Evolutionary conservation across 2,329 filamentous ascomycete genomes (phyloP).

Genomic region (Penicillium sp.): DNA sequence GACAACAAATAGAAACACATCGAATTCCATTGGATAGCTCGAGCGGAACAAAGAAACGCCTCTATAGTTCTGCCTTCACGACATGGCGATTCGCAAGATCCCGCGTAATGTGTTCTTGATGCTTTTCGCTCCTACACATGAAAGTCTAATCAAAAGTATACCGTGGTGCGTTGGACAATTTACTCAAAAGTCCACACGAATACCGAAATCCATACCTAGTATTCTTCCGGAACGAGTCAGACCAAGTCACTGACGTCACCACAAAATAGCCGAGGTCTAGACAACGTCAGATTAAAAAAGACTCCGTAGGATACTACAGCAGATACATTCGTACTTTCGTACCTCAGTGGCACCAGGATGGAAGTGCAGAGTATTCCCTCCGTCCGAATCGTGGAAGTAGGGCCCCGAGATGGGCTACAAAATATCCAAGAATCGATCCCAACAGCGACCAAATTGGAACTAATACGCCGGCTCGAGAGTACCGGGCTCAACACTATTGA

Average conservation of each 20-base stretch:
- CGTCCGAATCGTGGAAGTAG: conserved; percentile 71
- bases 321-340: not conserved
- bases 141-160: too few relatives aligned
- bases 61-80: too few relatives aligned
- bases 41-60: too few relatives aligned
- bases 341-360: not conserved
- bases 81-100: too few relatives aligned
- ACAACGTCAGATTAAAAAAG: not conserved
- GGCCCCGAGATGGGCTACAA: conserved; percentile 79
- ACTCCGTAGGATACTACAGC: not conserved
- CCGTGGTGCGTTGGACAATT: too few relatives aligned
- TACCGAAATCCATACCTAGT: too few relatives aligned
- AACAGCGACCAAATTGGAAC: conserved; percentile 67
- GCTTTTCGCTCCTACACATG: too few relatives aligned
- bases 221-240: not conserved
- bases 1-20: too few relatives aligned
- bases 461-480: conserved; percentile 64
- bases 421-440: conserved; percentile 72
- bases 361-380: not conserved
- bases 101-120: too few relatives aligned
- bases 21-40: too few relatives aligned
- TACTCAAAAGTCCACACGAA: too few relatives aligned
- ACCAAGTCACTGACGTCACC: too few relatives aligned
- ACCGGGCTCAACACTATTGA: conserved; percentile 72
- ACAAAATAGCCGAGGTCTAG: not conserved